Evolutionary conservation across 2,329 filamentous ascomycete genomes (phyloP), one percentile per base, ranked within the genome.

Genomic region (Exophiala xenobiotica): DNA sequence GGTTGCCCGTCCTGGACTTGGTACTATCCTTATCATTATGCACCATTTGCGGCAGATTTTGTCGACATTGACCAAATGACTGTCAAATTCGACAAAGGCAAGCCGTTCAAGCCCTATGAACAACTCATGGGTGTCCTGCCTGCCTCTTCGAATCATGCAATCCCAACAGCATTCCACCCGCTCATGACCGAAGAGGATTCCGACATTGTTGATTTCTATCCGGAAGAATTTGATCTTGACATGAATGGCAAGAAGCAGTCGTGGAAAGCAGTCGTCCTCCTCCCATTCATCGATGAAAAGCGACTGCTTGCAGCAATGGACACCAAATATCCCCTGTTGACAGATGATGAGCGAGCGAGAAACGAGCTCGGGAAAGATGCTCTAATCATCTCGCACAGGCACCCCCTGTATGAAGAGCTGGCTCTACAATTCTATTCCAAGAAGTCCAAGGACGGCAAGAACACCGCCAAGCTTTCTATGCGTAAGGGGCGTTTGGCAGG

Each of bases 21-120:
- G 93, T 99, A 93, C 68, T 99, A 96, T 66, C 93, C 93, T 0
- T 95, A 97, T 65, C 93, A 99, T 67, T 99, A 99, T 67, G 95
- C 93, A 1, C 93, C 95, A 3, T 99, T 99, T 67, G 93, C 93
- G 2, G 88, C 90, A 46, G 93, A 99, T 69, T 99, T 99, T 68
- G 85, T 87, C 52, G 85, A 91, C 49, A 78, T 99, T 39, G 81
- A 78, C 46, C 84, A 90, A 61, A 83, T 96, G 77, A 78, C 87
- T 24, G 82, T 96, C 59, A 75, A 79, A 14, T 99, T 99, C 61
- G 80, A 89, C 52, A 89, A 91, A 68, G 92, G 92, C 8, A 82
- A 78, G 42, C 88, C 90, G 3, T 96, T 96, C 62, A 87, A 79
- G 60, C 95, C 93, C 0, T 99, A 96, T 66, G 93, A 99, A 71